These are phyloP conservation scores for Theobroma grandiflorum DNA, from an alignment of 441 rosid species.

Conservation along the genomic window DNA sequence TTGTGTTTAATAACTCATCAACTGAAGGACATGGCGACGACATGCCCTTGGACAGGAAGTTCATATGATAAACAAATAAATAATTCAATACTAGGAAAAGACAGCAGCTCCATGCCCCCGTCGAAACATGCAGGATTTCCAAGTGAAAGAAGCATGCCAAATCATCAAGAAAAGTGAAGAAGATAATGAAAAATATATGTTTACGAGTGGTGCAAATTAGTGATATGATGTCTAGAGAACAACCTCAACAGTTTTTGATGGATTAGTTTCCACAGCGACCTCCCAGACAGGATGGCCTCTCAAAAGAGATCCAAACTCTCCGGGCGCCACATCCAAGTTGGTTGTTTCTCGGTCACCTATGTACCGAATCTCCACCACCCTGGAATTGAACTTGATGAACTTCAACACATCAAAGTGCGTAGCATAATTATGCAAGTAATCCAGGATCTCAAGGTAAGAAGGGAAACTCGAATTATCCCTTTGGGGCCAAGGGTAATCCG, in stretches of 20 bases:
- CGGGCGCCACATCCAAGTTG: not conserved
- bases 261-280: conserved; percentile 44
- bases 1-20: not conserved
- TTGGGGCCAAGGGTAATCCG: conserved; percentile 67
- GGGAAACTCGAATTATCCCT: conserved; percentile 54
- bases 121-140: not conserved
- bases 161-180: not conserved
- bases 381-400: conserved; percentile 51
- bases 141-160: not conserved
- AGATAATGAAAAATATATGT: not conserved
- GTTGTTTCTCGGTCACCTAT: conserved; percentile 31
- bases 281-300: conserved; percentile 60
- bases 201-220: not conserved
- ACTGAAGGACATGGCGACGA: not conserved
- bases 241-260: conserved; percentile 49
- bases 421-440: conserved; percentile 59
- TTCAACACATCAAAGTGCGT: conserved; percentile 55
- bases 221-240: not conserved
- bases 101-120: not conserved
- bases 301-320: conserved; percentile 41
- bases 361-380: conserved; percentile 49
- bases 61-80: not conserved
- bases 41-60: not conserved
- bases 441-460: conserved; percentile 46
- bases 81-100: not conserved